phyloP scores from a whole-genome alignment of 2,329 filamentous ascomycete genomes.

The Trichoderma harzianum region DNA sequence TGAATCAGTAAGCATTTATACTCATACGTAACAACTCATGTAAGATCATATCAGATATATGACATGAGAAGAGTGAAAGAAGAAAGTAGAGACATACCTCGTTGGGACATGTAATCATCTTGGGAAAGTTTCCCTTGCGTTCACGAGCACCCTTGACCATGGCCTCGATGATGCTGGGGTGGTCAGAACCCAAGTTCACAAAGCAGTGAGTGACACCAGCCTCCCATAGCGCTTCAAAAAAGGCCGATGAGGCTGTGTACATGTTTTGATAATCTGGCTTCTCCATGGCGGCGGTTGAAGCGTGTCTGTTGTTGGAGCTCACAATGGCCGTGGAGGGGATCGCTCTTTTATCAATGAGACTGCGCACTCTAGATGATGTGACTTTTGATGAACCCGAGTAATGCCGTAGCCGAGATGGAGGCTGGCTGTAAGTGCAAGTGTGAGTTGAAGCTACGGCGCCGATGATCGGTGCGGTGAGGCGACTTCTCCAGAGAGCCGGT shows the following conservation, averaged over 20 bases:
- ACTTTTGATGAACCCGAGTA: neutral
- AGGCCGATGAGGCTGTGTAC: slow-evolving; percentile 76
- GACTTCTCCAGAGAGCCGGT: slow-evolving; percentile 25
- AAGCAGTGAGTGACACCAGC: slow-evolving; percentile 58
- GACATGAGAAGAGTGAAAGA: neutral
- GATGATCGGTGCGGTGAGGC: slow-evolving; percentile 18
- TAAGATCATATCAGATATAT: neutral
- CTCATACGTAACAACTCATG: neutral
- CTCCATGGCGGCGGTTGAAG: slow-evolving; percentile 19
- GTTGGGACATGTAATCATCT: slow-evolving; percentile 75
- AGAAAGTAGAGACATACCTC: slow-evolving; percentile 51
- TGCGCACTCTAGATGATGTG: neutral
- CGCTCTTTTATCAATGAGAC: neutral
- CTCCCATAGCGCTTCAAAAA: slow-evolving; percentile 79
- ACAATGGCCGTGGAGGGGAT: slow-evolving; percentile 7
- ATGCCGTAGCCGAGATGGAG: slow-evolving; percentile 4
- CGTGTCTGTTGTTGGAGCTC: slow-evolving; percentile 11
- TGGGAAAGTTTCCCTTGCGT: slow-evolving; percentile 61
- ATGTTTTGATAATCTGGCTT: slow-evolving; percentile 33
- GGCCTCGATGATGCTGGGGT: slow-evolving; percentile 75
- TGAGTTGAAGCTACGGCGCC: slow-evolving; percentile 11
- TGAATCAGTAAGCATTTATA: neutral
- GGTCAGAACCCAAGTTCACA: slow-evolving; percentile 67
- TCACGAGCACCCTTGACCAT: slow-evolving; percentile 74
- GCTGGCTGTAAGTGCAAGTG: slow-evolving; percentile 5